Percentiles rank a stretch among this genome's conserved stretches.
phyloP scores from a whole-genome alignment of 345 rosid genomes.

The Syzygium grande region DNA sequence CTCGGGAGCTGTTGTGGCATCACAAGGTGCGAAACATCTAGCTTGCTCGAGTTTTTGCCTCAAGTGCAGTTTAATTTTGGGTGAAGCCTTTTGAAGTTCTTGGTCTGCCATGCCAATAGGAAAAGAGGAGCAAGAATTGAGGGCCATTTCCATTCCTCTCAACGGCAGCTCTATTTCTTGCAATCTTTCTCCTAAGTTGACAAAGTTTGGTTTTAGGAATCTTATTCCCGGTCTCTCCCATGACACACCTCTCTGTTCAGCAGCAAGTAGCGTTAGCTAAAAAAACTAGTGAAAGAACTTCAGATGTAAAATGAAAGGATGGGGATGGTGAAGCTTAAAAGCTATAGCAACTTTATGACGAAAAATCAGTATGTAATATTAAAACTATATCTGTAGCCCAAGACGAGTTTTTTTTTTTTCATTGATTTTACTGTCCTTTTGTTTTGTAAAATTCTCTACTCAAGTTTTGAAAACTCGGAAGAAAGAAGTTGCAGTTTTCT shows the following conservation, averaged over 20 bases:
- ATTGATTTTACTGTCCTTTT: background rate
- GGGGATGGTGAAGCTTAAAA: background rate
- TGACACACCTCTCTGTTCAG: slow-evolving; percentile 32
- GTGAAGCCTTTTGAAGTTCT: slow-evolving; percentile 17
- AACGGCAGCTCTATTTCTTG: slow-evolving; percentile 33
- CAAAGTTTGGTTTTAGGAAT: slow-evolving; percentile 13
- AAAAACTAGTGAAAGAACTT: background rate
- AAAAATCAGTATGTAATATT: background rate
- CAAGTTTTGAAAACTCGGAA: background rate
- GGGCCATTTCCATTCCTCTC: slow-evolving; percentile 50
- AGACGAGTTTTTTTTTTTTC: too few relatives aligned
- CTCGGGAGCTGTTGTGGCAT: slow-evolving; percentile 22
- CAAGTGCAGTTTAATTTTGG: slow-evolving; percentile 14
- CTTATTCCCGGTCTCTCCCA: slow-evolving; percentile 57
- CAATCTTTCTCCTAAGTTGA: slow-evolving; percentile 21
- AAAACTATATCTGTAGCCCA: background rate
- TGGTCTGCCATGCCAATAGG: slow-evolving; percentile 32
- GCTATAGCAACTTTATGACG: background rate
- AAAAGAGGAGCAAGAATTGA: slow-evolving; percentile 35
- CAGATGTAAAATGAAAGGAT: background rate
- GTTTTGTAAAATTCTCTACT: background rate
- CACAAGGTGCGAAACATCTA: slow-evolving; percentile 10
- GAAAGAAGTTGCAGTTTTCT: background rate
- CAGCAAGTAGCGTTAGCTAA: background rate
- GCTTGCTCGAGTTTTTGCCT: slow-evolving; percentile 24